A percentile compares a stretch with the other conserved stretches of the same genome.
Evolutionary conservation across 768 basidiomycete genomes (phyloP).

Genomic region (Mycena crocata): DNA sequence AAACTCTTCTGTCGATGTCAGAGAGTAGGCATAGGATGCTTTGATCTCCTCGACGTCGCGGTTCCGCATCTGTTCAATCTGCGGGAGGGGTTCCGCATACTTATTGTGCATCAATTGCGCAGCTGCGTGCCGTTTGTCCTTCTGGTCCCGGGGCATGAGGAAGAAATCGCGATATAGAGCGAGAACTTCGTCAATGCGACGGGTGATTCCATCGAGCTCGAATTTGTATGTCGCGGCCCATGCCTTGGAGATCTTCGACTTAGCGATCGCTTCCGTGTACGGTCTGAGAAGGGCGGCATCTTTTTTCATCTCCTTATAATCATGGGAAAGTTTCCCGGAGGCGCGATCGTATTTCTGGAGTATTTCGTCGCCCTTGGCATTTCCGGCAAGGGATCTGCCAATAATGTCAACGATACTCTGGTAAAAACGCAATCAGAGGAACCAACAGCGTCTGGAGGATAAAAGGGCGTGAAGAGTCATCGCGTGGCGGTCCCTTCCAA

Average conservation of each 20-base stretch:
- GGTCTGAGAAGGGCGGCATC: conserved; percentile 54
- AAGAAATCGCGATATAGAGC: conserved; percentile 20
- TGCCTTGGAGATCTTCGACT: conserved; percentile 15
- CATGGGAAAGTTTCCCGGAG: conserved; percentile 45
- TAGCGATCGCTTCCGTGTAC: conserved; percentile 43
- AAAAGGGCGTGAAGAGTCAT: conserved; percentile 25
- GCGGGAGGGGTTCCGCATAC: conserved; percentile 44
- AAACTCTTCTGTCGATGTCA: conserved; percentile 45
- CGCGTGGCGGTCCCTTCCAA: conserved; percentile 21
- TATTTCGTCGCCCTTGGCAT: conserved; percentile 46
- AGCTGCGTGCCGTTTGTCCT: conserved; percentile 39
- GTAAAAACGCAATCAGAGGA: neutral
- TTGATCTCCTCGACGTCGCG: conserved; percentile 55
- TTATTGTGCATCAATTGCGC: conserved; percentile 40
- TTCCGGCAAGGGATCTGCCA: conserved; percentile 47
- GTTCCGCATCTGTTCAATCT: conserved; percentile 37
- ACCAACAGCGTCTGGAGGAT: conserved; percentile 58
- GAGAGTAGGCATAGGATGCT: conserved; percentile 66
- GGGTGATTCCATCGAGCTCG: conserved; percentile 54
- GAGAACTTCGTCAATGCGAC: conserved; percentile 48
- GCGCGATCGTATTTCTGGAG: conserved; percentile 34
- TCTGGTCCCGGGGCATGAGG: conserved; percentile 15
- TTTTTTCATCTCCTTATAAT: conserved; percentile 25
- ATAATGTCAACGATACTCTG: neutral
- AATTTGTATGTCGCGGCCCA: conserved; percentile 3